Percentiles rank a stretch among this genome's conserved stretches.
Evolutionary conservation across 768 basidiomycete species (phyloP).

Genomic region (Neoboletus subvelutipes): DNA sequence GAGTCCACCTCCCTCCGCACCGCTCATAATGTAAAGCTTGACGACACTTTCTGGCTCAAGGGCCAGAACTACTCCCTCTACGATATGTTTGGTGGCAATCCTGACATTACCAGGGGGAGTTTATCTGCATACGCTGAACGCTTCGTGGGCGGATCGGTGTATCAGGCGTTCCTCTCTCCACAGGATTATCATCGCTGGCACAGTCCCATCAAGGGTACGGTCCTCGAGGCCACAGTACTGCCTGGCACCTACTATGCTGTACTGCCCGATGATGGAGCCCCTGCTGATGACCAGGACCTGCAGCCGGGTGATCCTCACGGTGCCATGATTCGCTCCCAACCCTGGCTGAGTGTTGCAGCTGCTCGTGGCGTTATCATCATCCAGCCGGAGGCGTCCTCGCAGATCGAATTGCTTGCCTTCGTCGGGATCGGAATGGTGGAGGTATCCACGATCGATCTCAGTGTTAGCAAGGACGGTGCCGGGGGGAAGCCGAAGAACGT

Average conservation of each 20-base stretch:
- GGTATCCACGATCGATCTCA: slow-evolving; percentile 32
- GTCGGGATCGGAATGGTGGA: slow-evolving; percentile 30
- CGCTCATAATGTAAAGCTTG: slow-evolving; percentile 37
- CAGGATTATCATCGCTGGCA: neutral
- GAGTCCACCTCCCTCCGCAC: slow-evolving; percentile 45
- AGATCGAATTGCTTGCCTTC: slow-evolving; percentile 54
- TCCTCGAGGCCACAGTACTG: neutral
- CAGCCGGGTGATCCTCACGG: slow-evolving; percentile 13
- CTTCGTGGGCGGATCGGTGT: slow-evolving; percentile 50
- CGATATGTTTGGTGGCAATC: slow-evolving; percentile 44
- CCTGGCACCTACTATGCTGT: slow-evolving; percentile 15
- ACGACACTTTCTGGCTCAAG: slow-evolving; percentile 60
- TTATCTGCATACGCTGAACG: slow-evolving; percentile 22
- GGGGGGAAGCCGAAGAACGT: neutral
- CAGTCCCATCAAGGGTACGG: neutral
- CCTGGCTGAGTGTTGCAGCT: slow-evolving; percentile 45
- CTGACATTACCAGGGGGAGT: neutral
- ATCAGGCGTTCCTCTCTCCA: slow-evolving; percentile 46
- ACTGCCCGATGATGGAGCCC: slow-evolving; percentile 14
- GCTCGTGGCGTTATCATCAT: slow-evolving; percentile 56
- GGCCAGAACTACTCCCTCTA: slow-evolving; percentile 55
- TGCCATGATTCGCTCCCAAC: slow-evolving; percentile 33
- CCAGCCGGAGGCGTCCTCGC: slow-evolving; percentile 38
- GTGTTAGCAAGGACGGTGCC: neutral
- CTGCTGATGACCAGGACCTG: neutral